Conservation (phyloP, 352 stramenopile genomes). For the Pythium coloratum region DNA sequence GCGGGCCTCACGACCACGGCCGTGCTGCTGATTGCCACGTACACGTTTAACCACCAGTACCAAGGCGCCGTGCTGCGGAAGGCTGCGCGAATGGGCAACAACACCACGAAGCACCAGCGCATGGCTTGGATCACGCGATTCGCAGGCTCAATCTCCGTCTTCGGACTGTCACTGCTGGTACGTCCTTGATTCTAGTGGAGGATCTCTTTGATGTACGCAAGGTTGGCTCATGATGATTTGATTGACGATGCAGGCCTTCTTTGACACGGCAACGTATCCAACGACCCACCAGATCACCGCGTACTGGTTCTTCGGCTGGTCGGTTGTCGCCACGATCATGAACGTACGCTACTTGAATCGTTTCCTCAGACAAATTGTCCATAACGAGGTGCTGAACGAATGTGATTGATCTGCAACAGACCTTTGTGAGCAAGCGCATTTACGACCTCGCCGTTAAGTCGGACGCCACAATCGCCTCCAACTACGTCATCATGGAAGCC, state of each 20-base stretch:
- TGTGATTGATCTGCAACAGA: slow-evolving; percentile 12
- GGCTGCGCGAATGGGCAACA: slow-evolving; percentile 11
- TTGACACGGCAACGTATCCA: slow-evolving; percentile 50
- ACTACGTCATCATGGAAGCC: slow-evolving; percentile 19
- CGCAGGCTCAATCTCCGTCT: slow-evolving; percentile 41
- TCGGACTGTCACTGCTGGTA: slow-evolving; percentile 55
- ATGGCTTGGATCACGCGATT: slow-evolving; percentile 31
- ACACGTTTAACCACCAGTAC: slow-evolving; percentile 52
- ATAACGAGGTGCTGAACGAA: background rate
- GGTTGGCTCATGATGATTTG: slow-evolving; percentile 7
- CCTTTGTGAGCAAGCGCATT: slow-evolving; percentile 31
- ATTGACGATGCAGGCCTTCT: slow-evolving; percentile 33
- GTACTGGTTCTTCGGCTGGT: slow-evolving; percentile 64
- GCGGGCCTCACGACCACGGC: slow-evolving; percentile 48
- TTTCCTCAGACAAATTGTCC: background rate
- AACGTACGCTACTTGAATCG: slow-evolving; percentile 36
- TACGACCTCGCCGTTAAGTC: slow-evolving; percentile 12
- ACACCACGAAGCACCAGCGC: slow-evolving; percentile 25
- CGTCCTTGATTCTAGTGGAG: background rate
- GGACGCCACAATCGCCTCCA: slow-evolving; percentile 2
- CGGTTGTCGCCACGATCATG: slow-evolving; percentile 45
- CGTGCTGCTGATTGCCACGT: slow-evolving; percentile 47
- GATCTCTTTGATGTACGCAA: background rate
- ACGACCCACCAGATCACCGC: slow-evolving; percentile 41
- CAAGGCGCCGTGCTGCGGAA: slow-evolving; percentile 34